Evolutionary conservation across 192 early-diverging fungal genomes (phyloP).

Genomic region (Rhizophagus sp.): DNA sequence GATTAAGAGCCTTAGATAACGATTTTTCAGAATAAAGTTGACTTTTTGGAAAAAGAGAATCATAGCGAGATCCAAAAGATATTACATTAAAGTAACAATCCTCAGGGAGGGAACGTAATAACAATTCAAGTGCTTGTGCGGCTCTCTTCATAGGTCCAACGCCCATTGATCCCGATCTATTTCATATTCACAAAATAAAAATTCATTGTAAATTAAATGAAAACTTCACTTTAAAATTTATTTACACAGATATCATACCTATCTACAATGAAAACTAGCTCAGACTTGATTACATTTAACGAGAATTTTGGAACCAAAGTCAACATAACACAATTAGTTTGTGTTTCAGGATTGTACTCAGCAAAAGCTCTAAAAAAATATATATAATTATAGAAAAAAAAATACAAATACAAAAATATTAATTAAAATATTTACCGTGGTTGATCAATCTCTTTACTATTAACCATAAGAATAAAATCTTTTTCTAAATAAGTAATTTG

Average conservation of each 20-base stretch:
- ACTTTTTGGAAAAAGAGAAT: slow-evolving; percentile 42
- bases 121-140: slow-evolving; percentile 41
- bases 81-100: slow-evolving; percentile 50
- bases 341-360: slow-evolving; percentile 27
- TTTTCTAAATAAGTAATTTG: slow-evolving; percentile 39
- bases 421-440: slow-evolving; percentile 18
- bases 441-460: slow-evolving; percentile 36
- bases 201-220: too few species aligned
- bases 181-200: slow-evolving; percentile 32
- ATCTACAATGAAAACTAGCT: slow-evolving; percentile 48
- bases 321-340: slow-evolving; percentile 26
- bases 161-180: slow-evolving; percentile 55
- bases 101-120: slow-evolving; percentile 50
- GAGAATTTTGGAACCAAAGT: slow-evolving; percentile 32
- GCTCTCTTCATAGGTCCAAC: slow-evolving; percentile 39
- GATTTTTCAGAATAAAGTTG: slow-evolving; percentile 40
- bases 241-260: slow-evolving; percentile 19
- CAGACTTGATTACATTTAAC: slow-evolving; percentile 20
- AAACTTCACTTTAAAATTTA: too few species aligned
- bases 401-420: not conserved
- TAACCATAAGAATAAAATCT: slow-evolving; percentile 33
- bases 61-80: slow-evolving; percentile 41
- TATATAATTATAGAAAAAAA: not conserved
- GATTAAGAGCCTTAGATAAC: slow-evolving; percentile 37
- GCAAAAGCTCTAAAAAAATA: slow-evolving; percentile 13